A percentile compares a stretch with the other conserved stretches of the same genome.
Conservation (phyloP, 495 filamentous ascomycete genomes). For the Neurospora tetraspora region DNA sequence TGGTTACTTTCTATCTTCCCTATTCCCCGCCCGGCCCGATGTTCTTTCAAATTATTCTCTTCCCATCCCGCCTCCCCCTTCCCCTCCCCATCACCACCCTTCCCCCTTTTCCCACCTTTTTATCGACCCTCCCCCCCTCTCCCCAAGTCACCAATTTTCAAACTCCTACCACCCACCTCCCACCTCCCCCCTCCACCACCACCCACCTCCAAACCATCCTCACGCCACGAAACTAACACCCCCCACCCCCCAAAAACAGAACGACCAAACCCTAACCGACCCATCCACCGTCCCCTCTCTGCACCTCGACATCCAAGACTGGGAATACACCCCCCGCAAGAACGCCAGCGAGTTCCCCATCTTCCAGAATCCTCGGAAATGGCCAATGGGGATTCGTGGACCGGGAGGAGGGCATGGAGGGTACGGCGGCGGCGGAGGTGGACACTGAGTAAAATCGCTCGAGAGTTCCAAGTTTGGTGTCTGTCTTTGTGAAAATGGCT, state of each 20-base stretch:
- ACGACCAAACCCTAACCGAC: conserved; percentile 4
- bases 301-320: conserved; percentile 12
- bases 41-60: not conserved
- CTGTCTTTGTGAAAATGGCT: not conserved
- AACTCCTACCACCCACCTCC: too few species aligned
- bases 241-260: conserved; percentile 2
- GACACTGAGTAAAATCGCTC: not conserved
- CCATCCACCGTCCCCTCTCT: conserved; percentile 9
- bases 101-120: not conserved
- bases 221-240: not conserved
- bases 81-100: too few species aligned
- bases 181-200: not conserved
- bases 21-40: too few species aligned
- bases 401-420: not conserved
- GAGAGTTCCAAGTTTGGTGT: not conserved
- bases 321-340: conserved; percentile 7
- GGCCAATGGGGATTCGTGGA: conserved; percentile 8
- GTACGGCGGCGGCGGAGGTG: not conserved
- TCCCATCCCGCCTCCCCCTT: too few species aligned
- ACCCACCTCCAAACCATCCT: not conserved
- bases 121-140: too few species aligned
- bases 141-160: too few species aligned
- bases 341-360: conserved; percentile 8
- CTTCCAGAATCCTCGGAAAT: conserved; percentile 11
- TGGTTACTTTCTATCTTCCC: not conserved